phyloP scores from a whole-genome alignment of 805 yeast genomes.

The Sugiyamaella americana region DNA sequence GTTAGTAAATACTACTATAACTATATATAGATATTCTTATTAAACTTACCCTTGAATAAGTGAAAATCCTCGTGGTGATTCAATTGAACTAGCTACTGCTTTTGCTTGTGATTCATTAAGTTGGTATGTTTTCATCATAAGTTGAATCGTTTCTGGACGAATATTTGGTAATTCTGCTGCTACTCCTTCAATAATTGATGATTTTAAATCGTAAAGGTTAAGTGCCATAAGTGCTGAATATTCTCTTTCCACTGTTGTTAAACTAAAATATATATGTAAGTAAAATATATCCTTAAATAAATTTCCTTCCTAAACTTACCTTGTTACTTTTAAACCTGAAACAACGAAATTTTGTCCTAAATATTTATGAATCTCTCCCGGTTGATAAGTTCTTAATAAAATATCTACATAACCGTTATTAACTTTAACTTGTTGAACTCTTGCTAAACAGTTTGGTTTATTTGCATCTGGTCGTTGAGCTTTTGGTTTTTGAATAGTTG shows the following conservation, averaged over 20 bases:
- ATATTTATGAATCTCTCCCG: constrained; percentile 43
- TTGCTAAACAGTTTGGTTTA: constrained; percentile 62
- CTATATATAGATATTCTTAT: neutral
- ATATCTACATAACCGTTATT: constrained; percentile 62
- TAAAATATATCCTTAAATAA: neutral
- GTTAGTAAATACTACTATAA: neutral
- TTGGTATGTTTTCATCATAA: constrained; percentile 44
- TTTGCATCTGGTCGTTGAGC: constrained; percentile 17
- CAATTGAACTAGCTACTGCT: constrained; percentile 73
- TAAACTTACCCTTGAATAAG: constrained; percentile 68
- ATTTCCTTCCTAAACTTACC: constrained; percentile 12
- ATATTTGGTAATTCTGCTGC: constrained; percentile 42
- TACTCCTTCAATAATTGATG: constrained; percentile 57
- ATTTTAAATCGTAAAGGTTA: constrained; percentile 70
- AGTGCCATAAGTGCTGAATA: constrained; percentile 77
- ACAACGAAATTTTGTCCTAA: constrained; percentile 60
- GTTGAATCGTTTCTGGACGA: constrained; percentile 35
- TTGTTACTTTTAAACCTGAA: constrained; percentile 69
- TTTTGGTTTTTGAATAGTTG: constrained; percentile 33
- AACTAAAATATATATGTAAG: constrained; percentile 29
- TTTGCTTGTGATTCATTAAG: constrained; percentile 87
- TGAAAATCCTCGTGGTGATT: constrained; percentile 62
- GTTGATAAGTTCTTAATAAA: constrained; percentile 57
- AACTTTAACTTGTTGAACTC: constrained; percentile 56
- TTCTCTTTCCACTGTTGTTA: constrained; percentile 92